Percentiles rank a stretch among this genome's conserved stretches.
phyloP scores from a whole-genome alignment of 768 basidiomycete genomes.

The Clavulina sp. region DNA sequence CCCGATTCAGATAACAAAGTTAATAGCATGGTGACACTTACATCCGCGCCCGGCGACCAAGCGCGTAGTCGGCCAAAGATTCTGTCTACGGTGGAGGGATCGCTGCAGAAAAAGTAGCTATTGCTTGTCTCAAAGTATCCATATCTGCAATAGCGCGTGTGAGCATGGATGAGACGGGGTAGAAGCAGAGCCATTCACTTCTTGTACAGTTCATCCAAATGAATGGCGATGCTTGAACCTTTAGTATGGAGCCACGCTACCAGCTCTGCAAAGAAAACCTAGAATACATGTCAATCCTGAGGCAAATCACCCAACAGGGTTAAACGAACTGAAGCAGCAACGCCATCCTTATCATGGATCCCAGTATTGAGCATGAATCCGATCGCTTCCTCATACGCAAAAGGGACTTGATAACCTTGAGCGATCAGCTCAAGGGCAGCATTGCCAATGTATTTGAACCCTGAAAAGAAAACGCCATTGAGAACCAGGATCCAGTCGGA shows the following conservation, averaged over 20 bases:
- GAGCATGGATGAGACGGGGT: not conserved
- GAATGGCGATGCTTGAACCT: constrained; percentile 35
- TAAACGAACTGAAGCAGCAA: constrained; percentile 49
- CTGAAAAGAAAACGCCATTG: constrained; percentile 24
- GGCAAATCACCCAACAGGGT: not conserved
- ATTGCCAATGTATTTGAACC: constrained; percentile 86
- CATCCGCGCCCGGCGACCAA: constrained; percentile 20
- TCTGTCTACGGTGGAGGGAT: constrained; percentile 41
- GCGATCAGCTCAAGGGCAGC: constrained; percentile 46
- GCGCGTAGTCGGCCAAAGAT: constrained; percentile 55
- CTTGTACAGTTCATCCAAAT: constrained; percentile 31
- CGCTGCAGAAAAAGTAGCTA: constrained; percentile 57
- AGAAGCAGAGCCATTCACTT: constrained; percentile 10
- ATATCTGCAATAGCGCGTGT: not conserved
- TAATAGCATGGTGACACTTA: not conserved
- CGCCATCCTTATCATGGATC: constrained; percentile 77
- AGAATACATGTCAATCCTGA: not conserved
- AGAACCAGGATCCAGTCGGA: no score
- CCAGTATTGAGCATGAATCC: constrained; percentile 74
- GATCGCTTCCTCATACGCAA: constrained; percentile 86
- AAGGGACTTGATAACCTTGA: constrained; percentile 53
- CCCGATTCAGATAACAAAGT: not conserved
- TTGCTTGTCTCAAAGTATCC: constrained; percentile 43
- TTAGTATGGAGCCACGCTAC: constrained; percentile 31
- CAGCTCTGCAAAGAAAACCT: constrained; percentile 59